These are phyloP conservation scores for Stemphylium beticola DNA, from an alignment of 2,329 filamentous ascomycete genomes.

Conservation along the genomic window DNA sequence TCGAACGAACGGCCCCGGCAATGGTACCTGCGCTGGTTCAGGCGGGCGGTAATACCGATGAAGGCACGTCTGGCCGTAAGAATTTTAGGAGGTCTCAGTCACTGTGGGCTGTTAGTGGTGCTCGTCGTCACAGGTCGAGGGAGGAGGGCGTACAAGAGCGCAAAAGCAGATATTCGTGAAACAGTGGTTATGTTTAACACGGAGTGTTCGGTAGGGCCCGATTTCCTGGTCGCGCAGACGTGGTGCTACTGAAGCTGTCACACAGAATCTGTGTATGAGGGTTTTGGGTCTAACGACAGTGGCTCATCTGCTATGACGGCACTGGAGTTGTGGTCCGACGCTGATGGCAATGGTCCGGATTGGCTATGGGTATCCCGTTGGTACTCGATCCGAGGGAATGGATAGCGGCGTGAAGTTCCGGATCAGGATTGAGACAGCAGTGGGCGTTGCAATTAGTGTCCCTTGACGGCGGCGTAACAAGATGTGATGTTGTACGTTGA, in stretches of 20 bases:
- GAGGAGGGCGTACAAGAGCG: conserved; percentile 49
- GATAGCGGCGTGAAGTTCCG: conserved; percentile 37
- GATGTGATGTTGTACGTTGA: conserved; percentile 45
- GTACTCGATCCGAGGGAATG: conserved; percentile 32
- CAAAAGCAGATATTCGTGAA: conserved; percentile 47
- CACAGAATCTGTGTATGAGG: conserved; percentile 46
- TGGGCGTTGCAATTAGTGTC: conserved; percentile 21
- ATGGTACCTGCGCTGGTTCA: conserved; percentile 49
- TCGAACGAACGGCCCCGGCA: conserved; percentile 34
- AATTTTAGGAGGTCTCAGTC: conserved; percentile 52
- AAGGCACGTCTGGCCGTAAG: conserved; percentile 54
- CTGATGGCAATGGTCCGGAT: conserved; percentile 29
- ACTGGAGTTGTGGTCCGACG: conserved; percentile 37
- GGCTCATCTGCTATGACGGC: conserved; percentile 35
- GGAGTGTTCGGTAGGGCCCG: conserved; percentile 50
- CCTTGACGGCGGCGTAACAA: conserved; percentile 36
- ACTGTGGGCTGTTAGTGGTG: conserved; percentile 48
- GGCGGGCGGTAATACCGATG: conserved; percentile 48
- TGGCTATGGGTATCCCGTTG: conserved; percentile 29
- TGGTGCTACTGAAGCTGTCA: conserved; percentile 51
- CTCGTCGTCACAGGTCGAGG: conserved; percentile 44
- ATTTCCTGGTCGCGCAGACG: conserved; percentile 57
- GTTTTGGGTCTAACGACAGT: conserved; percentile 43
- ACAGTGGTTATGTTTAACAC: conserved; percentile 46
- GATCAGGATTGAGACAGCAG: conserved; percentile 29